Base-by-base conservation (phyloP, 345 rosid species). In the Reutealis trisperma region DNA sequence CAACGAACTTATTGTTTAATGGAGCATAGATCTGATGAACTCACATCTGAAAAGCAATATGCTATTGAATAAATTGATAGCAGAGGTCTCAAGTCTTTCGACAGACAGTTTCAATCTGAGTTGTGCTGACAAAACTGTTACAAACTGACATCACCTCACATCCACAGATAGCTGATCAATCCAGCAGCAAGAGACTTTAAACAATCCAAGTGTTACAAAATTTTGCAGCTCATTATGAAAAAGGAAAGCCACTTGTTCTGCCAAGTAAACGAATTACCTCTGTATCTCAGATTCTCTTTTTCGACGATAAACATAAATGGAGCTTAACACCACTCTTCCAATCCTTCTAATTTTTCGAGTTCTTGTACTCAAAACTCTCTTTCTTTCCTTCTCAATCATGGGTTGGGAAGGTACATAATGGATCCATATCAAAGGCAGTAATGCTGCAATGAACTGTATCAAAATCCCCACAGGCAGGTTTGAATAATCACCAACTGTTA, bases 371-470 rank as follows among this genome's bases (percentile, higher is more conserved):
- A 45, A 4, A 60, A 78, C 87, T 80, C 81, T 81, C 77, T 69
- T 89, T 30, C 74, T 78, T 74, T 84, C 90, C 84, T 89, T 90
- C 85, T 84, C 85, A 58, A 78, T 55, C 47, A 70, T 64, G 47
- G 85, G 62, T 66, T 82, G 83, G 1, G 87, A 85, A n/a, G 98
- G 92, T 32, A 93, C 75, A 49, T 78, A 57, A 57, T 82, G 81
- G 76, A 94, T 86, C 88, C 88, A 90, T 58, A 77, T 83, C 69
- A 94, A 60, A 71, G 98, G 97, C 60, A 88, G 37, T 63, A 93
- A 21, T 10, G 96, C 98, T 37, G 89, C 86, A 59, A 92, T 54
- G 74, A 91, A 91, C 89, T 94, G 97, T 60, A 85, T 77, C 24
- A 89, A 34, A 71, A 89, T 85, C 74, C 91, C 98, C 18, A 75